A percentile compares a stretch with the other conserved stretches of the same genome.
phyloP scores from a whole-genome alignment of 2,329 filamentous ascomycete genomes.

The Bertia moriformis region DNA sequence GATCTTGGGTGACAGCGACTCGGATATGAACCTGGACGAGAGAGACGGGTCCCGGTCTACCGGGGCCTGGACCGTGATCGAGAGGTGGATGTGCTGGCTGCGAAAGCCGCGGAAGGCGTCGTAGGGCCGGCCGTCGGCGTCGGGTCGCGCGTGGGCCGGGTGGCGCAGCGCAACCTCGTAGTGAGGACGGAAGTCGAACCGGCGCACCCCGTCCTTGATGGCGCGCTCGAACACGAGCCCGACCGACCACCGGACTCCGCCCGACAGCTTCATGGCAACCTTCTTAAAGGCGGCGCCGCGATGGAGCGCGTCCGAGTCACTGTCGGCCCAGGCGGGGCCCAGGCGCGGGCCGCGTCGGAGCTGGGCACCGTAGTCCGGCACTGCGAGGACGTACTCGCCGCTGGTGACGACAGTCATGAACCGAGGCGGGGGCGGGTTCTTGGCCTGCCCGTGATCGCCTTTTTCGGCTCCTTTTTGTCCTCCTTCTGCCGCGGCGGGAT shows the following conservation, averaged over 20 bases:
- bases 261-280: conserved; percentile 95
- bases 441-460: too few relatives aligned
- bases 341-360: conserved; percentile 58
- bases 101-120: conserved; percentile 96
- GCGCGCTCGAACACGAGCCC: conserved; percentile 87
- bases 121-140: conserved; percentile 44
- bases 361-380: conserved; percentile 84
- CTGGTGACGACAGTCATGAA: conserved; percentile 96
- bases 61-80: conserved; percentile 77
- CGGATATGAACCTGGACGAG: too few relatives aligned
- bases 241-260: conserved; percentile 82
- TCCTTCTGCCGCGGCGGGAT: too few relatives aligned
- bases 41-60: conserved; percentile 74
- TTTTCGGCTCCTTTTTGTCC: too few relatives aligned
- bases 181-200: conserved; percentile 80
- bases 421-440: too few relatives aligned
- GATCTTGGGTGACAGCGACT: conserved; percentile 51
- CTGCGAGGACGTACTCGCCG: conserved; percentile 83
- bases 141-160: conserved; percentile 54
- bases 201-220: conserved; percentile 55
- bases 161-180: conserved; percentile 81
- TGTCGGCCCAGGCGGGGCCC: conserved; percentile 46
- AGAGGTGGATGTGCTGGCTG: conserved; percentile 91
- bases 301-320: conserved; percentile 41
- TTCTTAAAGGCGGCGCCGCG: conserved; percentile 84